Evolutionary conservation across 768 basidiomycete genomes (phyloP).

Genomic region (Strobilomyces dryophilus): DNA sequence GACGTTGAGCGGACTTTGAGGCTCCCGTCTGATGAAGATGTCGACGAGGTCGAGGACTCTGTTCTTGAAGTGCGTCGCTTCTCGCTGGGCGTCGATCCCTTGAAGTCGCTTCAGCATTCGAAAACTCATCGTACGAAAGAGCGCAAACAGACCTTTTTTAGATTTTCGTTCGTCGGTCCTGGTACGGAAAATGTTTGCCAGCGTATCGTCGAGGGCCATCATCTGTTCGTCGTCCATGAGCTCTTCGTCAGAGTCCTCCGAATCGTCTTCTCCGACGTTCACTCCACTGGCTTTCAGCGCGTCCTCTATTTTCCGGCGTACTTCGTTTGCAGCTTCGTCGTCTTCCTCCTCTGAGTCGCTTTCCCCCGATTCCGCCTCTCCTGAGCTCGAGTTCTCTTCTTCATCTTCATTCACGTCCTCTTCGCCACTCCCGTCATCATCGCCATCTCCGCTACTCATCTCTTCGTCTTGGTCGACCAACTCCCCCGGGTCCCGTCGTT

Average conservation of each 20-base stretch:
- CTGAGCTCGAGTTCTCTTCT: constrained; percentile 32
- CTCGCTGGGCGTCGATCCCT: constrained; percentile 72
- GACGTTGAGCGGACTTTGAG: constrained; percentile 64
- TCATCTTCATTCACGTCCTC: constrained; percentile 31
- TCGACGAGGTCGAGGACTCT: constrained; percentile 95
- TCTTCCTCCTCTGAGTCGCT: constrained; percentile 46
- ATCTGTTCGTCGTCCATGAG: constrained; percentile 97
- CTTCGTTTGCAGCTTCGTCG: constrained; percentile 43
- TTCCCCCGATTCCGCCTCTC: constrained; percentile 32
- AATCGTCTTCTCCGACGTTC: constrained; percentile 48
- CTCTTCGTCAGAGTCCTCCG: constrained; percentile 53
- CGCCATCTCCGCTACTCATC: constrained; percentile 32
- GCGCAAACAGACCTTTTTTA: constrained; percentile 56
- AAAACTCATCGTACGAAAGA: background rate
- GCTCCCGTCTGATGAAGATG: constrained; percentile 72
- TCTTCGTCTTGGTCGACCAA: constrained; percentile 41
- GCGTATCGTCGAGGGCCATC: constrained; percentile 92
- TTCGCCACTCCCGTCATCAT: constrained; percentile 33
- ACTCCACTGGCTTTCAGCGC: constrained; percentile 58
- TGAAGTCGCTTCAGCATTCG: background rate
- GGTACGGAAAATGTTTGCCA: constrained; percentile 81
- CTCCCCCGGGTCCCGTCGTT: constrained; percentile 60
- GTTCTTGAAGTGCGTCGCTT: constrained; percentile 95
- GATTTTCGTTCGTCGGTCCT: constrained; percentile 56
- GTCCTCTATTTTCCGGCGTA: constrained; percentile 65